Evolutionary conservation across 257 asterid genomes (phyloP).

Genomic region (Capsicum baccatum): DNA sequence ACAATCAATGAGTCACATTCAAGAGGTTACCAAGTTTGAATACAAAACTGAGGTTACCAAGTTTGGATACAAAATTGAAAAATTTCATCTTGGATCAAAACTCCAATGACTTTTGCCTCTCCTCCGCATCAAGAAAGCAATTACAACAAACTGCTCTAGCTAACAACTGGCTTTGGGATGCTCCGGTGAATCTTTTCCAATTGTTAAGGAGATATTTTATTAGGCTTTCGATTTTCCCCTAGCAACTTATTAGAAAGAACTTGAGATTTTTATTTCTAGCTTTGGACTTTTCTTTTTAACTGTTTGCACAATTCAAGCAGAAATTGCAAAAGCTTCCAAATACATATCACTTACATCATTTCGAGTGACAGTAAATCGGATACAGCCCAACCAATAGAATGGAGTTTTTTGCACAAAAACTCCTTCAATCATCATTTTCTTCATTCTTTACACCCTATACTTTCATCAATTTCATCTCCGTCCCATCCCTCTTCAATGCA

Average conservation of each 20-base stretch:
- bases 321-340: not conserved
- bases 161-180: not conserved
- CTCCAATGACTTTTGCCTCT: no score
- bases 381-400: conserved; percentile 77
- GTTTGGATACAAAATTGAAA: no score
- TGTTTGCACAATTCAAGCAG: not conserved
- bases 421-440: no score
- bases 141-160: not conserved
- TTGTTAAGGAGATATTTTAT: not conserved
- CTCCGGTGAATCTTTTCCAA: not conserved
- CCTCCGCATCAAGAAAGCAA: not conserved
- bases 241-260: conserved; percentile 13
- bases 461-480: no score
- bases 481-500: no score
- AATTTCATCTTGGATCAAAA: no score
- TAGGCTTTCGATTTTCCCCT: not conserved
- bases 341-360: conserved; percentile 64
- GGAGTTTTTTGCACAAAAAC: conserved; percentile 59
- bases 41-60: no score
- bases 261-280: conserved; percentile 18
- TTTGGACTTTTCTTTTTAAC: not conserved
- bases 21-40: no score
- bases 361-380: conserved; percentile 63
- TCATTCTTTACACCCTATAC: no score
- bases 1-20: no score